Evolutionary conservation across 2,329 filamentous ascomycete species (phyloP).

Genomic region (Colletotrichum sp.): DNA sequence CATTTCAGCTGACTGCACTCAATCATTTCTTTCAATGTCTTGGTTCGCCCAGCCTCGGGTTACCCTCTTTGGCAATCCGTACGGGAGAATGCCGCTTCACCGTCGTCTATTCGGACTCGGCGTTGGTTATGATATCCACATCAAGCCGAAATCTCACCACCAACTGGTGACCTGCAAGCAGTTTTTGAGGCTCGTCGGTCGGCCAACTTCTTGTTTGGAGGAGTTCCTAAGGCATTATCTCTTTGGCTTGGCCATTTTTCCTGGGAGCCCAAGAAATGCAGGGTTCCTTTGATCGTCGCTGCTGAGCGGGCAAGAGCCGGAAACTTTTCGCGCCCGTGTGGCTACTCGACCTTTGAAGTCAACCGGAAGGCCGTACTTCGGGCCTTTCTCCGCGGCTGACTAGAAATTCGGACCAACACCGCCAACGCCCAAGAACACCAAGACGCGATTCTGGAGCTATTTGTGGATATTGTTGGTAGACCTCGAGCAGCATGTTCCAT

Average conservation of each 20-base stretch:
- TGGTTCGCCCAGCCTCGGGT: slow-evolving; percentile 13
- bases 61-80: slow-evolving; percentile 12
- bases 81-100: slow-evolving; percentile 5
- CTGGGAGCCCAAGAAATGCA: background rate
- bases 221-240: background rate
- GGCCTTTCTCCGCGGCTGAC: background rate
- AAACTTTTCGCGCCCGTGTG: background rate
- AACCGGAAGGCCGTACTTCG: background rate
- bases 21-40: background rate
- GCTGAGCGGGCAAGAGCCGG: background rate
- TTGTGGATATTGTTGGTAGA: background rate
- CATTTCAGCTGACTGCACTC: background rate
- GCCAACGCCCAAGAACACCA: background rate
- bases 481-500: background rate
- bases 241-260: background rate
- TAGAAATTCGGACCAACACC: background rate
- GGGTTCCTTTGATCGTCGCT: background rate
- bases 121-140: background rate
- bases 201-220: background rate
- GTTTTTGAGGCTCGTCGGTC: background rate
- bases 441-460: background rate
- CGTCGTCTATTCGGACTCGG: background rate
- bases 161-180: background rate
- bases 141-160: background rate
- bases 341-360: background rate